Conservation (phyloP, 495 filamentous ascomycete genomes). For the Xylaria grammica region DNA sequence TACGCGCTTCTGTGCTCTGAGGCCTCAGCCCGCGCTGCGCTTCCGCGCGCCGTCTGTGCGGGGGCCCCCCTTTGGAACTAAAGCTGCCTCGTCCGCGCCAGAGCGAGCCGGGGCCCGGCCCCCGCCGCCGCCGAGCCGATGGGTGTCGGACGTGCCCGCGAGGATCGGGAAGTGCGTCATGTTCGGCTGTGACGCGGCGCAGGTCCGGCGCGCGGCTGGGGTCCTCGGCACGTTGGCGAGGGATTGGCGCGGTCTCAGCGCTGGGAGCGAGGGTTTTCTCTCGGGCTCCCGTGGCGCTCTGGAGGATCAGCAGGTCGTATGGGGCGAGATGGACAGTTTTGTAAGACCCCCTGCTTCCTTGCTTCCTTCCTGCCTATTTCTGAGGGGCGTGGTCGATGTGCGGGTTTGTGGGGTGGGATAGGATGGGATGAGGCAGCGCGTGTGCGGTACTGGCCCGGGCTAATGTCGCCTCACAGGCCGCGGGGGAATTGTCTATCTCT, state of each 20-base stretch:
- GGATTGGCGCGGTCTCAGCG: conserved; percentile 81
- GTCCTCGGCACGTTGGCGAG: conserved; percentile 66
- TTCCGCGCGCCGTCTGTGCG: not conserved
- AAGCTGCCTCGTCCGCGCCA: not conserved
- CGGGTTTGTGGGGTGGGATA: conserved; percentile 57
- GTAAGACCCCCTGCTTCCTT: conserved; percentile 41
- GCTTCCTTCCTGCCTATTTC: not conserved
- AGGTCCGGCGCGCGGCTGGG: conserved; percentile 64
- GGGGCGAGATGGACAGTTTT: conserved; percentile 84
- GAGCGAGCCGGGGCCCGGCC: conserved; percentile 7
- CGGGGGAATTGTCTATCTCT: not conserved
- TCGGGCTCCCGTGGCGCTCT: conserved; percentile 69
- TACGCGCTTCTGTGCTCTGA: not conserved
- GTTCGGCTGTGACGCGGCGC: conserved; percentile 70
- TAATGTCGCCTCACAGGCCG: conserved; percentile 5
- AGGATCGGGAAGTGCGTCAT: conserved; percentile 84
- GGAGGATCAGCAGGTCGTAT: conserved; percentile 74
- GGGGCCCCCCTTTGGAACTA: not conserved
- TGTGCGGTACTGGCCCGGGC: not conserved
- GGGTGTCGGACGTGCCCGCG: conserved; percentile 75
- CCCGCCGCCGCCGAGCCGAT: conserved; percentile 56
- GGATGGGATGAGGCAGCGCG: not conserved
- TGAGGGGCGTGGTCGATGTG: conserved; percentile 46
- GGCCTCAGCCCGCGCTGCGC: not conserved
- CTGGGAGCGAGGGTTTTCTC: conserved; percentile 82